Conservation (phyloP, 371 early-diverging fungal species). For the Chytridiales sp. region DNA sequence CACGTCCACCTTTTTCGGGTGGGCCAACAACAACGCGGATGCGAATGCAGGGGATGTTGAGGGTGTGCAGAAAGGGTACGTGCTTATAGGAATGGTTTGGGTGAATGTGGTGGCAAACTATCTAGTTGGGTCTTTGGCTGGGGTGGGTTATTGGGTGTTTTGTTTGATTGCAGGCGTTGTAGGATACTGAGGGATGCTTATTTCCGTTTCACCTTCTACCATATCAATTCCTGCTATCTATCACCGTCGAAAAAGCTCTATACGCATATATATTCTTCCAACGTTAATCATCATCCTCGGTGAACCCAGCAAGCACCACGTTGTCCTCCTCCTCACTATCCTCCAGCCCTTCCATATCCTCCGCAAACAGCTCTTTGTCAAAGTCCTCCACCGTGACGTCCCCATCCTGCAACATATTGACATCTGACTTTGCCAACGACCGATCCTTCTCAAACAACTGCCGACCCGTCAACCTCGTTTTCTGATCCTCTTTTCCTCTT, state of each 20-base stretch:
- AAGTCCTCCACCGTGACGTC: constrained; percentile 74
- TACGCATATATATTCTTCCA: no score
- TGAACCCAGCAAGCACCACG: constrained; percentile 39
- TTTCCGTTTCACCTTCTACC: no score
- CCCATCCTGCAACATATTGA: constrained; percentile 65
- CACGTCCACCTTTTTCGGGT: constrained; percentile 18
- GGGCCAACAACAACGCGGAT: constrained; percentile 4
- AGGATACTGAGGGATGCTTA: not conserved
- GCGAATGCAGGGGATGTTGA: not conserved
- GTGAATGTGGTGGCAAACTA: constrained; percentile 28
- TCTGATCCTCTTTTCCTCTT: constrained; percentile 4
- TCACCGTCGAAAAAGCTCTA: no score
- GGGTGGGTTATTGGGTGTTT: constrained; percentile 23
- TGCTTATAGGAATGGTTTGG: constrained; percentile 21
- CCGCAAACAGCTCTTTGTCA: constrained; percentile 68
- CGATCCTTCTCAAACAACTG: constrained; percentile 90
- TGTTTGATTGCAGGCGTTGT: not conserved
- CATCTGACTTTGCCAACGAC: constrained; percentile 80
- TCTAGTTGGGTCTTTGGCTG: constrained; percentile 21
- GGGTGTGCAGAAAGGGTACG: not conserved
- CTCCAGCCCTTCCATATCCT: constrained; percentile 55
- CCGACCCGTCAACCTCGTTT: constrained; percentile 59
- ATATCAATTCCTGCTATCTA: no score
- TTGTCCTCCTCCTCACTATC: constrained; percentile 64
- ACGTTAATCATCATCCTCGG: constrained; percentile 36